A percentile compares a stretch with the other conserved stretches of the same genome.
Evolutionary conservation across 2,329 filamentous ascomycete genomes (phyloP).

Genomic region (Ascosphaera aggregata): DNA sequence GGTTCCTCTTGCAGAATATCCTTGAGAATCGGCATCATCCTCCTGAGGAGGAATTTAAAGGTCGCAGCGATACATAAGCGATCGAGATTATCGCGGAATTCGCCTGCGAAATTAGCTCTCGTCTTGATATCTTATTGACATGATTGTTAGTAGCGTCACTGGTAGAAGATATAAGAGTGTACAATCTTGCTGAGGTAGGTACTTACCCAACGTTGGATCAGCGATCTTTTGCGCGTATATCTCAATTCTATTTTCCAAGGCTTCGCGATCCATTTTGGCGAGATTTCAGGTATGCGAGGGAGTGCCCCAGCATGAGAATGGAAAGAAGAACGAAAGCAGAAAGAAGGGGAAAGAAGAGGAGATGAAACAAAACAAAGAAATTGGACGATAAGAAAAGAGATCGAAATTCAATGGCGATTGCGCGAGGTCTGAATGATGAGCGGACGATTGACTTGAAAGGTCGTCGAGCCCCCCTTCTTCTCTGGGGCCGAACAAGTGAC

Average conservation of each 20-base stretch:
- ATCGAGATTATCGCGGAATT: slow-evolving; percentile 80
- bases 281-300: slow-evolving; percentile 5
- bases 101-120: slow-evolving; percentile 60
- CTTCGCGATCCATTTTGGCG: slow-evolving; percentile 8
- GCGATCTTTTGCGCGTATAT: slow-evolving; percentile 25
- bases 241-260: slow-evolving; percentile 25
- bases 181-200: background rate
- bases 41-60: slow-evolving; percentile 63
- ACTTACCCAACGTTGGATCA: slow-evolving; percentile 25
- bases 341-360: background rate
- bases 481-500: no score
- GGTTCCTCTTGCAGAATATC: slow-evolving; percentile 64
- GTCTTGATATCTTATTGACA: slow-evolving; percentile 43
- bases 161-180: background rate
- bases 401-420: no score
- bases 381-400: background rate
- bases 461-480: no score
- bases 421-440: no score
- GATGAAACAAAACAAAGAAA: background rate
- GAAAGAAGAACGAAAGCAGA: background rate
- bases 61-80: slow-evolving; percentile 51
- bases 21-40: slow-evolving; percentile 75
- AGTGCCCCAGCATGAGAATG: slow-evolving; percentile 6
- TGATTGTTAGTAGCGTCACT: background rate
- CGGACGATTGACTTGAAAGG: no score